Conservation (phyloP, 441 rosid species). For the Gossypium trilobum region DNA sequence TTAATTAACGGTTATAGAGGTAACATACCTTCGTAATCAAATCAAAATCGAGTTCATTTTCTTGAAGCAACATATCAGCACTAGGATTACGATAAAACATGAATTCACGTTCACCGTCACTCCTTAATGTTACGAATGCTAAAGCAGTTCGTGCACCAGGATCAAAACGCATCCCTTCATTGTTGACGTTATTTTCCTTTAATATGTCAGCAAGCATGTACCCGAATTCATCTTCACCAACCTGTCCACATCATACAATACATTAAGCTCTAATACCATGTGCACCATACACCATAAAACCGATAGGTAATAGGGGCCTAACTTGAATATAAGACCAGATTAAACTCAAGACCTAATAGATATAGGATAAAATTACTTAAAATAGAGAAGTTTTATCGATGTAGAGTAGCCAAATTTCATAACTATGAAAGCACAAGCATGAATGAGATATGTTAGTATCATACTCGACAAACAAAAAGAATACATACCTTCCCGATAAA, state of each 20-base stretch:
- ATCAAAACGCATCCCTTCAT: slow-evolving; percentile 72
- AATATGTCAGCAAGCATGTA: slow-evolving; percentile 80
- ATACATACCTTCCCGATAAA: slow-evolving; percentile 70
- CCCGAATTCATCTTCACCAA: slow-evolving; percentile 94
- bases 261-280: background rate
- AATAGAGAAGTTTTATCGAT: background rate
- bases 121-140: slow-evolving; percentile 80
- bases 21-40: slow-evolving; percentile 59
- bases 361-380: background rate
- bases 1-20: background rate
- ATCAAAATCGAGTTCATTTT: slow-evolving; percentile 69
- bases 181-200: slow-evolving; percentile 75
- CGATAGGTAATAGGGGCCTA: background rate
- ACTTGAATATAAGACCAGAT: background rate
- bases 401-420: background rate
- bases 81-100: slow-evolving; percentile 96
- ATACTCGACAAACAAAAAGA: background rate
- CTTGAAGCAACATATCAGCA: slow-evolving; percentile 84
- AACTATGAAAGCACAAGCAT: background rate
- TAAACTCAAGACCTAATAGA: background rate
- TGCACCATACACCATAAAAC: background rate
- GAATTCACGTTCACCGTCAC: slow-evolving; percentile 85
- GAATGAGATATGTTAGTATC: background rate
- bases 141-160: slow-evolving; percentile 86
- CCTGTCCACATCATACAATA: slow-evolving; percentile 36